Percentiles rank a stretch among this genome's conserved stretches.
Conservation (phyloP, 164 flowering plant species). For the Kalanchoe fedtschenkoi region DNA sequence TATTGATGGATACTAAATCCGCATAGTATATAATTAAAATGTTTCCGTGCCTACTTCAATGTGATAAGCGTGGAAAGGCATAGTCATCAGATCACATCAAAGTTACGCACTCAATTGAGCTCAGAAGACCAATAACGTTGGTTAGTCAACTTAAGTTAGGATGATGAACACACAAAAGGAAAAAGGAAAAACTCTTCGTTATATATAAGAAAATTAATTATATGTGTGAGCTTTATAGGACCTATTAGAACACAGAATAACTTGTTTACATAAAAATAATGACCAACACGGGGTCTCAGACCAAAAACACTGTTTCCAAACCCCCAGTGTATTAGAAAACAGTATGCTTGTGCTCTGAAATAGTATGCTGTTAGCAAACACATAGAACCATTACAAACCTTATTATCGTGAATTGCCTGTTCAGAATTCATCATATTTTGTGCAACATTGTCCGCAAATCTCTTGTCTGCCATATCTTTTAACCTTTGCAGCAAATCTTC, state of each 20-base stretch:
- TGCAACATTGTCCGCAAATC: slow-evolving; percentile 53
- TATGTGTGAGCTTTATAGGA: not conserved
- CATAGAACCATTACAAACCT: slow-evolving; percentile 31
- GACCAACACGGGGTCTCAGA: not conserved
- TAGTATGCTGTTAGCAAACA: not conserved
- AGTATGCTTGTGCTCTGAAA: not conserved
- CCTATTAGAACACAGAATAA: not conserved
- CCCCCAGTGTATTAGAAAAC: not conserved
- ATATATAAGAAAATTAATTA: too few relatives aligned
- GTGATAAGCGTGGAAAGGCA: not conserved
- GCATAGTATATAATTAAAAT: not conserved
- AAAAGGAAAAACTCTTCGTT: too few relatives aligned
- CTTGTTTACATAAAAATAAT: too few relatives aligned
- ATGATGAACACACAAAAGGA: too few relatives aligned
- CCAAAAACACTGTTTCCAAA: not conserved
- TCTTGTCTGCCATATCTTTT: slow-evolving; percentile 80
- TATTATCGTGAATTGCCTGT: slow-evolving; percentile 33
- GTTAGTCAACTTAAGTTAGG: too few relatives aligned
- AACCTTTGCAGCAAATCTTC: slow-evolving; percentile 75
- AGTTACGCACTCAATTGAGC: not conserved
- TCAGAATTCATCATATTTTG: slow-evolving; percentile 32
- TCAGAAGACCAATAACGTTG: too few relatives aligned
- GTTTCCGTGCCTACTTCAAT: not conserved
- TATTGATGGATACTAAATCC: not conserved
- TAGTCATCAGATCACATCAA: not conserved